Percentiles rank a stretch among this genome's conserved stretches.
These are phyloP conservation scores for Sordariomycetes sp. DNA, from an alignment of 2,329 filamentous ascomycete species.

Conservation along the genomic window DNA sequence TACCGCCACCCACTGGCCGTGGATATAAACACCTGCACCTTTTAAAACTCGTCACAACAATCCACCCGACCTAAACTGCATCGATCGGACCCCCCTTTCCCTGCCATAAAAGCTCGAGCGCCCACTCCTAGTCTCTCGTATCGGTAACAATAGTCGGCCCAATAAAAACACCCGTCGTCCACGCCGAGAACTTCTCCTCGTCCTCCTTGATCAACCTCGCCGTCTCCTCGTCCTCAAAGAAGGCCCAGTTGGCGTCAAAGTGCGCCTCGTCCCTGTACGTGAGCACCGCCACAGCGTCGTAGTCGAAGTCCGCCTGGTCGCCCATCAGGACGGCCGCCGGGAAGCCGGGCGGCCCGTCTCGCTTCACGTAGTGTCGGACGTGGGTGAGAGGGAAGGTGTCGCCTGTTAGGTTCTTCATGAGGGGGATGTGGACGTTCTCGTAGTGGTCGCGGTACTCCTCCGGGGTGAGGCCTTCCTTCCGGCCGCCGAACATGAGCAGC, in stretches of 20 bases:
- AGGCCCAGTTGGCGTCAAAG: conserved; percentile 8
- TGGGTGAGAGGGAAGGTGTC: conserved; percentile 11
- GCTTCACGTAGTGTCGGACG: conserved; percentile 11
- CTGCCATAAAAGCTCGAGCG: too few species aligned
- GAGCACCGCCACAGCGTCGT: conserved; percentile 12
- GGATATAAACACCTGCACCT: too few species aligned
- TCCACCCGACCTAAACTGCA: neutral
- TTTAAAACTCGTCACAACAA: neutral
- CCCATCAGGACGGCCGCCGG: conserved; percentile 10
- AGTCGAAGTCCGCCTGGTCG: conserved; percentile 9
- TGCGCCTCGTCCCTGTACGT: conserved; percentile 9
- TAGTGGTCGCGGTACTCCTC: conserved; percentile 13
- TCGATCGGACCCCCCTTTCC: neutral
- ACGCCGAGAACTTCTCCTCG: conserved; percentile 7
- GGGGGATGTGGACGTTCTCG: conserved; percentile 13
- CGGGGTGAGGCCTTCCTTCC: conserved; percentile 11
- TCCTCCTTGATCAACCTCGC: conserved; percentile 4
- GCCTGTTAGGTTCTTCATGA: conserved; percentile 12
- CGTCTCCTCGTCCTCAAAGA: conserved; percentile 6
- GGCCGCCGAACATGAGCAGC: conserved; percentile 10
- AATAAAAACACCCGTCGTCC: conserved; percentile 5
- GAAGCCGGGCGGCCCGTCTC: conserved; percentile 1
- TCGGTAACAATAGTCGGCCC: neutral
- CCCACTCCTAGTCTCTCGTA: neutral
- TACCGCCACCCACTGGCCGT: too few species aligned